Base-by-base conservation (phyloP, 73 alveolate species). In the Effrenium voratum region DNA sequence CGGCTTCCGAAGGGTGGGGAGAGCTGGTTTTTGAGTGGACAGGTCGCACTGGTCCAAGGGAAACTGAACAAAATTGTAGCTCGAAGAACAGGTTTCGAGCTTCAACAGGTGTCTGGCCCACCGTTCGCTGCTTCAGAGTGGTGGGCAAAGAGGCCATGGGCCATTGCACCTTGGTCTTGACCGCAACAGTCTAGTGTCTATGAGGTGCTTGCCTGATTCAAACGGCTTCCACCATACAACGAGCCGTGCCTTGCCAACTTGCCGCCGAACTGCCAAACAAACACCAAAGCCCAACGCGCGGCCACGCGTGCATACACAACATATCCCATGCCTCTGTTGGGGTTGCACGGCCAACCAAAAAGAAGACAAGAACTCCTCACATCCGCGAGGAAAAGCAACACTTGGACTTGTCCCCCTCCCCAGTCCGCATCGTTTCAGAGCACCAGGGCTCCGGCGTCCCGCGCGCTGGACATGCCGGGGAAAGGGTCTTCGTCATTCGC, bases 401-500 rank as follows among this genome's bases (percentile, higher is more conserved):
- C 8, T 77, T 43, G 63, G 26, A 32, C 47, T 8, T 0, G 5
- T 38, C 46, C 87, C 50, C 15, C 46, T 10, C 38, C 32, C 86
- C 1, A 55, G 5, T 5, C 22, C 24, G 34, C 15, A 40, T 22
- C 5, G 70, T 22, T 26, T 45, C 55, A 43, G 2, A 26, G 8
- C 4, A 28, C 13, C 3, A 3, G 38, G 36, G 90, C 34, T 40
- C 34, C 46, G 45, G 60, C 94, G 30, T 63, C 94, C 36, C 57
- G 22, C 10, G 94, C n/a, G 32, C 45, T 22, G 38, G 26, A 40
- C 45, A 59, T 81, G 0, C 66, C 79, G 24, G 94, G 94, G 10
- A 55, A 40, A 6, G 45, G 44, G 32, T 59, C 94, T 3, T 59
- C 75, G n/a, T 60, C 75, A 60, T 60, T 59, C 79, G 57, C 94